These are phyloP conservation scores for Hyaloscypha hepaticicola DNA, from an alignment of 495 filamentous ascomycete species.

Conservation along the genomic window DNA sequence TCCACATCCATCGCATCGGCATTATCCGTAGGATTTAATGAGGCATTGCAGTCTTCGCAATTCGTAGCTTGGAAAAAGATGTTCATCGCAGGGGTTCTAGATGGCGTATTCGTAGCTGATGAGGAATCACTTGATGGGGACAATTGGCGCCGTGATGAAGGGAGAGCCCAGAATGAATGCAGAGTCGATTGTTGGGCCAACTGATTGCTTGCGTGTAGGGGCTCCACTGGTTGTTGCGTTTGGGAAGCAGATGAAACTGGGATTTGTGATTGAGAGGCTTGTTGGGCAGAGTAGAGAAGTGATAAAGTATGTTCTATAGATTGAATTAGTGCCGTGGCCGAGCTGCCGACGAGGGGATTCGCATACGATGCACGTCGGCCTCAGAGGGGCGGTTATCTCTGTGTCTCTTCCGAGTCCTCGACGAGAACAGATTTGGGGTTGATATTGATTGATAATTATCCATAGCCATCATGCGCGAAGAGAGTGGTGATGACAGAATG, in stretches of 20 bases:
- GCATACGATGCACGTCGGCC: slow-evolving; percentile 26
- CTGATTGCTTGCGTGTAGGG: slow-evolving; percentile 10
- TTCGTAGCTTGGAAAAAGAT: slow-evolving; percentile 19
- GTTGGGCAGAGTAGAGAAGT: slow-evolving; percentile 30
- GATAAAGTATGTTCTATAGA: slow-evolving; percentile 31
- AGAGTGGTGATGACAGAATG: slow-evolving; percentile 26
- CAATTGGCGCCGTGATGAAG: slow-evolving; percentile 7
- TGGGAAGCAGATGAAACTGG: slow-evolving; percentile 1
- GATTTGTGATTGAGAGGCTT: slow-evolving; percentile 12
- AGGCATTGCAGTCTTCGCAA: slow-evolving; percentile 30
- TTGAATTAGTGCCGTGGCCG: slow-evolving; percentile 1
- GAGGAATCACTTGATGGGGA: slow-evolving; percentile 21
- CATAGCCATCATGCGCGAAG: slow-evolving; percentile 23
- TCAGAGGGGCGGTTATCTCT: slow-evolving; percentile 32
- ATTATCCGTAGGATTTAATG: slow-evolving; percentile 7
- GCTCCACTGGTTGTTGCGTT: slow-evolving; percentile 8
- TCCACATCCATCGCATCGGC: slow-evolving; percentile 29
- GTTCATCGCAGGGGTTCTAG: neutral
- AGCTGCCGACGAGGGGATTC: neutral
- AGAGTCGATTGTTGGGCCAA: slow-evolving; percentile 27
- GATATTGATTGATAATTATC: slow-evolving; percentile 18
- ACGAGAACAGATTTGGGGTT: slow-evolving; percentile 23
- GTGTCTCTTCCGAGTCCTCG: slow-evolving; percentile 30
- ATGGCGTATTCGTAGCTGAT: slow-evolving; percentile 15
- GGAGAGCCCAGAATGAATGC: slow-evolving; percentile 30